A percentile compares a stretch with the other conserved stretches of the same genome.
phyloP scores from a whole-genome alignment of 176 grass and related monocot genomes.

The Paspalum notatum region DNA sequence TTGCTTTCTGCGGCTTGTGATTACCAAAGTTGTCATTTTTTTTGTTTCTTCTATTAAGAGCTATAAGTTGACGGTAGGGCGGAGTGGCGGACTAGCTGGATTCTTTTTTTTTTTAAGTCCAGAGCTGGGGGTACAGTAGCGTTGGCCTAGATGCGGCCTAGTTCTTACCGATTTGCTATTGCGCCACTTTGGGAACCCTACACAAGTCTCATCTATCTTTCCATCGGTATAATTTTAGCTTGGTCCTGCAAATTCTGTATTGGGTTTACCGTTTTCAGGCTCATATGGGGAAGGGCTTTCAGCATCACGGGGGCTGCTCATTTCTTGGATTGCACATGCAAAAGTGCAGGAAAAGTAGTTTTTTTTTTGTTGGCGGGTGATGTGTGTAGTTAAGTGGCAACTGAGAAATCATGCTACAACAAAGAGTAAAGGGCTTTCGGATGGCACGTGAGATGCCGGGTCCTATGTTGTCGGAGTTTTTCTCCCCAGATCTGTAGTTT shows the following conservation, averaged over 20 bases:
- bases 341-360: background rate
- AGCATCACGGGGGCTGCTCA: slow-evolving; percentile 7
- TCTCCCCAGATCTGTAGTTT: background rate
- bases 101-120: slow-evolving; percentile 8
- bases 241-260: background rate
- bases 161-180: slow-evolving; percentile 8
- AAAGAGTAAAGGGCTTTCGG: background rate
- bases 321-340: slow-evolving; percentile 27
- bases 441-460: slow-evolving; percentile 5
- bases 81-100: slow-evolving; percentile 7
- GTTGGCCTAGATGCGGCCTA: slow-evolving; percentile 44
- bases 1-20: slow-evolving; percentile 14
- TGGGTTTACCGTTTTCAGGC: background rate
- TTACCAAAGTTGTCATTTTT: background rate
- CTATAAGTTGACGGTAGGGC: slow-evolving; percentile 1
- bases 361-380: background rate
- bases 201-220: background rate
- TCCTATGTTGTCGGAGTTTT: background rate
- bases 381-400: slow-evolving; percentile 6
- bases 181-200: slow-evolving; percentile 7
- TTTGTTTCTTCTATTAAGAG: background rate
- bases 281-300: slow-evolving; percentile 13
- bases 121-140: slow-evolving; percentile 16
- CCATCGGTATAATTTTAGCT: background rate
- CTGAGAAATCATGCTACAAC: background rate